These are phyloP conservation scores for Penicillium sp. DNA, from an alignment of 2,329 filamentous ascomycete genomes.

Conservation along the genomic window DNA sequence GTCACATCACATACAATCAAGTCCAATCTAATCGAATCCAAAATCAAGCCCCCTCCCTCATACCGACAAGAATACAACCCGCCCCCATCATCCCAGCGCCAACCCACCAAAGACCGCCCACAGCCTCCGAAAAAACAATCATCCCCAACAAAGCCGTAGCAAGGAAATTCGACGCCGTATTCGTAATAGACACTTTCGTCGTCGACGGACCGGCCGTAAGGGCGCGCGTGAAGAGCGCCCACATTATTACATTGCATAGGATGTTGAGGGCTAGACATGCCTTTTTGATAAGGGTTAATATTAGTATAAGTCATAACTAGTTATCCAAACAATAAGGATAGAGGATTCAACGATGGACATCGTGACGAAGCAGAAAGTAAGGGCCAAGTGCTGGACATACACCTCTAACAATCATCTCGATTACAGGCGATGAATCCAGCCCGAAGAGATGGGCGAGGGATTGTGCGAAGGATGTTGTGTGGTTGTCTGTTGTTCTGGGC, in stretches of 20 bases:
- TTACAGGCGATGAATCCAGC: slow-evolving; percentile 34
- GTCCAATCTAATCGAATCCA: background rate
- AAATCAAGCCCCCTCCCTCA: slow-evolving; percentile 48
- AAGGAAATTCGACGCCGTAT: slow-evolving; percentile 62
- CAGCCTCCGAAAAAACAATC: slow-evolving; percentile 54
- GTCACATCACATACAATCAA: no score
- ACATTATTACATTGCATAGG: slow-evolving; percentile 61
- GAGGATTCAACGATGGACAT: background rate
- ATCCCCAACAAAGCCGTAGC: slow-evolving; percentile 58
- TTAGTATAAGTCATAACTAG: no score
- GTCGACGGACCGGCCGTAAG: slow-evolving; percentile 58
- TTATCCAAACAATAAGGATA: slow-evolving; percentile 25
- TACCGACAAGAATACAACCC: slow-evolving; percentile 61
- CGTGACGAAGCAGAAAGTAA: no score
- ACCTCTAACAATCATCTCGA: slow-evolving; percentile 51
- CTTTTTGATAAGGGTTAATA: slow-evolving; percentile 30
- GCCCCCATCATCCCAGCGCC: slow-evolving; percentile 58
- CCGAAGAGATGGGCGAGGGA: slow-evolving; percentile 47
- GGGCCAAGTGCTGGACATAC: slow-evolving; percentile 37
- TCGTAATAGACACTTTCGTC: slow-evolving; percentile 61
- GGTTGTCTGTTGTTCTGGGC: slow-evolving; percentile 56
- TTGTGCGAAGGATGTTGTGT: slow-evolving; percentile 53
- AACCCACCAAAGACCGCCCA: slow-evolving; percentile 59
- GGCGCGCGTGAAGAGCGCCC: slow-evolving; percentile 61
- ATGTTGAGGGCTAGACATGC: slow-evolving; percentile 60